A percentile compares a stretch with the other conserved stretches of the same genome.
Evolutionary conservation across 805 yeast species (phyloP).

Genomic region (Candida sithepensis): DNA sequence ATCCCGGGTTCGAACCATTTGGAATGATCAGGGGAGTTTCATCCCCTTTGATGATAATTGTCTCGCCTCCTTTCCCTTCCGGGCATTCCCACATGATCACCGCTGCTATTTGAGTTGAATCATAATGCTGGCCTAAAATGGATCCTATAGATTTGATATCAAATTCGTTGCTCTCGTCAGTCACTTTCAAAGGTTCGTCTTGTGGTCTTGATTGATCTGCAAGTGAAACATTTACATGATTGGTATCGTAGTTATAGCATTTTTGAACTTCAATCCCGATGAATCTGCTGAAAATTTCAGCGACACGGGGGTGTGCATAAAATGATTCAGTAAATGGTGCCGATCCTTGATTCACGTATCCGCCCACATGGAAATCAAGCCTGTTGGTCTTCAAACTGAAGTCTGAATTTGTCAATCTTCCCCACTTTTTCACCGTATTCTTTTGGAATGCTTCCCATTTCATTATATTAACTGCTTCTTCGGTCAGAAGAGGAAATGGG

Average conservation of each 20-base stretch:
- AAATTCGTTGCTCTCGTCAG: conserved; percentile 26
- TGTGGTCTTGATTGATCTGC: conserved; percentile 20
- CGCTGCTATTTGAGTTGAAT: conserved; percentile 45
- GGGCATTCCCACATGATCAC: conserved; percentile 49
- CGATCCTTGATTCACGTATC: conserved; percentile 37
- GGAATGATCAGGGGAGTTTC: conserved; percentile 24
- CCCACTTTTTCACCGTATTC: conserved; percentile 39
- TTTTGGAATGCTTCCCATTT: conserved; percentile 47
- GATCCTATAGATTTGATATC: conserved; percentile 32
- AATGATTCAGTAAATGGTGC: conserved; percentile 49
- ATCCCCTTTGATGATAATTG: conserved; percentile 45
- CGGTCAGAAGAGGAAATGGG: conserved; percentile 57
- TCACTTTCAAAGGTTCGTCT: conserved; percentile 12
- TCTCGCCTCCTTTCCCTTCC: conserved; percentile 46
- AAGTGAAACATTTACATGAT: conserved; percentile 46
- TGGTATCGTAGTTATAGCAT: conserved; percentile 50
- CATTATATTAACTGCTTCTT: conserved; percentile 56
- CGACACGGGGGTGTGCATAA: conserved; percentile 48
- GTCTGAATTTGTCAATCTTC: conserved; percentile 36
- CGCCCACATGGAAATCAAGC: conserved; percentile 46
- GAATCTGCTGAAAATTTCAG: conserved; percentile 44
- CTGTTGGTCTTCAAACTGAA: conserved; percentile 27
- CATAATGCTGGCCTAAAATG: conserved; percentile 45
- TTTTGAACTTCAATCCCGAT: conserved; percentile 46
- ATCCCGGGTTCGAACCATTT: conserved; percentile 41